These are phyloP conservation scores for Friedmanniomyces endolithicus DNA, from an alignment of 495 filamentous ascomycete genomes.

Conservation along the genomic window DNA sequence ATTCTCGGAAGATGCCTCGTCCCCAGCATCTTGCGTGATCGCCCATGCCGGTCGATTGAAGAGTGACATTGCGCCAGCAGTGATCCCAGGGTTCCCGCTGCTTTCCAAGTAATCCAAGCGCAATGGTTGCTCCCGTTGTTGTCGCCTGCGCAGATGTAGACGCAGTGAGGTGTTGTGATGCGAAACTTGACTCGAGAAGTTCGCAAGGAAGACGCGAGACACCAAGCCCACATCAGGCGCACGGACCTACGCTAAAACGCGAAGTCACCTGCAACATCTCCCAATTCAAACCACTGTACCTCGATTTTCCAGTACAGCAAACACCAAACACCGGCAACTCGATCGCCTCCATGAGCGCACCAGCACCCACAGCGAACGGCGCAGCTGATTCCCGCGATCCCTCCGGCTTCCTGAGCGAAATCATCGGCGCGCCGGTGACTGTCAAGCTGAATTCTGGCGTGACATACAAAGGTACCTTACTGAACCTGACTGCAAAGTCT, in stretches of 20 bases:
- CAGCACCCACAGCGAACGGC: conserved; percentile 22
- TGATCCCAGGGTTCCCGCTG: too few relatives aligned
- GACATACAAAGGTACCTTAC: conserved; percentile 70
- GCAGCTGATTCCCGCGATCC: conserved; percentile 68
- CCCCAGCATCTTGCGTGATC: conserved; percentile 23
- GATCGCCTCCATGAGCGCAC: conserved; percentile 5
- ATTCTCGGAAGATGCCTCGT: conserved; percentile 34
- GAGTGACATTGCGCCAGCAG: conserved; percentile 33
- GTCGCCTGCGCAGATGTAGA: too few relatives aligned
- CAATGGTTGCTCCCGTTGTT: too few relatives aligned
- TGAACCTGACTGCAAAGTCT: too few relatives aligned
- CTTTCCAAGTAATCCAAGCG: too few relatives aligned
- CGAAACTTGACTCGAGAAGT: too few relatives aligned
- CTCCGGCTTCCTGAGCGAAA: conserved; percentile 77
- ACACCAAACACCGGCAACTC: not conserved
- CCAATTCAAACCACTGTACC: not conserved
- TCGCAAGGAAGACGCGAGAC: too few relatives aligned
- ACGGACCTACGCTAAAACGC: too few relatives aligned
- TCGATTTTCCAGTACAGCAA: not conserved
- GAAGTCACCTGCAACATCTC: too few relatives aligned
- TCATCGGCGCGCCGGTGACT: conserved; percentile 81
- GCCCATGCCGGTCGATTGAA: conserved; percentile 57
- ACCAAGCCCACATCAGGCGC: too few relatives aligned
- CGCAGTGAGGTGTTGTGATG: too few relatives aligned
- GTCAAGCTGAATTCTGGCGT: conserved; percentile 95